These are phyloP conservation scores for Amylostereum areolatum DNA, from an alignment of 1,284 basidiomycete genomes.

Conservation along the genomic window DNA sequence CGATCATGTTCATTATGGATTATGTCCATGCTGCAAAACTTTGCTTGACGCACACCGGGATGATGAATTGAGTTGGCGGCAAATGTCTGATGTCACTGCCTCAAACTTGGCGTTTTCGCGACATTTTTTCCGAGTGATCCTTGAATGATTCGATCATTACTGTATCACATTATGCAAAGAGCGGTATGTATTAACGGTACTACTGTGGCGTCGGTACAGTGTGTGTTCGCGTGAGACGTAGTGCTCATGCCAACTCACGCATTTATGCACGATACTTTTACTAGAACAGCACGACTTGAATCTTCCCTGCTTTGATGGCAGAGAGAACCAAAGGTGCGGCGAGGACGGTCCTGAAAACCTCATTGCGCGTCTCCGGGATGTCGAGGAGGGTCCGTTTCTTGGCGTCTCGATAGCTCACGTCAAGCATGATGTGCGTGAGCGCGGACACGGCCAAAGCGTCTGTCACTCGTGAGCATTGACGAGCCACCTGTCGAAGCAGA, in stretches of 20 bases:
- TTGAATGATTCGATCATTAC: too few relatives aligned
- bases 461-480: slow-evolving; percentile 21
- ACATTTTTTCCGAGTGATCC: too few relatives aligned
- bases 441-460: slow-evolving; percentile 67
- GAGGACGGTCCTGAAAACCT: slow-evolving; percentile 72
- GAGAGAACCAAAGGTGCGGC: slow-evolving; percentile 54
- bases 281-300: slow-evolving; percentile 72
- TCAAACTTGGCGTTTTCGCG: too few relatives aligned
- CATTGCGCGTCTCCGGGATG: slow-evolving; percentile 76
- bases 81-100: too few relatives aligned
- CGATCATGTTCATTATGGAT: not conserved
- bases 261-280: not conserved
- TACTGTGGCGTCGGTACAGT: too few relatives aligned
- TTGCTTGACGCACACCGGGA: not conserved
- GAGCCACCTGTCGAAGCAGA: not conserved
- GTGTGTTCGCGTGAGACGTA: too few relatives aligned
- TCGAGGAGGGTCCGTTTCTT: slow-evolving; percentile 74
- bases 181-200: too few relatives aligned
- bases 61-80: too few relatives aligned
- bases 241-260: not conserved
- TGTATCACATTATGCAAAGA: too few relatives aligned
- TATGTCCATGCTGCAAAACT: not conserved
- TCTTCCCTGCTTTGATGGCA: slow-evolving; percentile 62
- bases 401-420: slow-evolving; percentile 61
- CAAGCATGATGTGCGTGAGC: slow-evolving; percentile 76